Evolutionary conservation across 225 moss, liverwort and hornwort species (phyloP).

Genomic region (Pleurozium schreberi): DNA sequence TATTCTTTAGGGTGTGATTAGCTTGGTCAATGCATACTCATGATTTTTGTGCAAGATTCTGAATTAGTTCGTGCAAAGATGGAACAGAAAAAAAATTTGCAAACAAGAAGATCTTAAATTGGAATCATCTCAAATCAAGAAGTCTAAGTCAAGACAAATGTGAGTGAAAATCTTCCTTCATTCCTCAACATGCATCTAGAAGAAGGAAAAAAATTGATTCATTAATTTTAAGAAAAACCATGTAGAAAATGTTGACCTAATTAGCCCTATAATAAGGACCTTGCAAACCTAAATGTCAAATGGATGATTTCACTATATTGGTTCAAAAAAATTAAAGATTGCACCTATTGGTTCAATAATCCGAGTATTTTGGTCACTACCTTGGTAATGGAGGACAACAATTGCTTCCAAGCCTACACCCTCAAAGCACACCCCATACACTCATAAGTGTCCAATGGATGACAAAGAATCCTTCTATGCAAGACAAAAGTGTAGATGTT

Average conservation of each 20-base stretch:
- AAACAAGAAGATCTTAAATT: not conserved
- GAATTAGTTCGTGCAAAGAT: not conserved
- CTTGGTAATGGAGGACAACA: no score
- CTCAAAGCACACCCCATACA: no score
- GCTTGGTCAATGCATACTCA: not conserved
- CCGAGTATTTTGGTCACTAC: accelerated
- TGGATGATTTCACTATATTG: not conserved
- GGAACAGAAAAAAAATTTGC: not conserved
- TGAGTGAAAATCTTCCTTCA: not conserved
- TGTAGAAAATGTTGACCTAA: no score
- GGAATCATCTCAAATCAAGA: not conserved
- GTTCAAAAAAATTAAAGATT: not conserved
- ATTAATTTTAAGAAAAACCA: no score
- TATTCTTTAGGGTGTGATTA: not conserved
- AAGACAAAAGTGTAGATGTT: no score
- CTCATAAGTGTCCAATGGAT: no score
- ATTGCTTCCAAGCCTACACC: no score
- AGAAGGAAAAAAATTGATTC: no score
- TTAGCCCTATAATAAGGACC: accelerated
- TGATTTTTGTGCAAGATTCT: no score
- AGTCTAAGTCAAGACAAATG: not conserved
- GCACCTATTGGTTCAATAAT: accelerated
- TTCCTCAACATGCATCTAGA: not conserved
- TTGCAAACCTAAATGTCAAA: accelerated
- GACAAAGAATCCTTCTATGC: no score